Evolutionary conservation across 257 asterid species (phyloP).

Genomic region (Buddleja alternifolia): DNA sequence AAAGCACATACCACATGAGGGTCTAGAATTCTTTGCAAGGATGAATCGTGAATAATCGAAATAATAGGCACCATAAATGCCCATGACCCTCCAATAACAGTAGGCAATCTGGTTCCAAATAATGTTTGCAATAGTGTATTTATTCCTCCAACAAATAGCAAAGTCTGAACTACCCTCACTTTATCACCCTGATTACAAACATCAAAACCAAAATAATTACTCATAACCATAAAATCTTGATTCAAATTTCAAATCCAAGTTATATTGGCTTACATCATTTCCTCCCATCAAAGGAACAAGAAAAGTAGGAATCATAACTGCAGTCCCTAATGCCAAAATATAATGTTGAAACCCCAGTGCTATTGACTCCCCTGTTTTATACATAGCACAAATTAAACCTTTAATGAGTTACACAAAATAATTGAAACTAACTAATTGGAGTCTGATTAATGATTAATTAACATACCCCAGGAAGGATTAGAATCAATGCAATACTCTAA

Average conservation of each 20-base stretch:
- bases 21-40: constrained; percentile 68
- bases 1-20: constrained; percentile 62
- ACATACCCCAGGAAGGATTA: constrained; percentile 95
- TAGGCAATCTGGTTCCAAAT: constrained; percentile 91
- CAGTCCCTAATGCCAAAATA: constrained; percentile 85
- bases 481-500: constrained; percentile 98
- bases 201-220: constrained; percentile 3
- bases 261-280: constrained; percentile 58
- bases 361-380: constrained; percentile 76
- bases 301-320: constrained; percentile 94
- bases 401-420: too few species aligned
- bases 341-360: constrained; percentile 95
- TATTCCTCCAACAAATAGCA: constrained; percentile 87
- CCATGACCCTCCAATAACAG: constrained; percentile 97
- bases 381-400: not conserved
- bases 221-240: not conserved
- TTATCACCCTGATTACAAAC: constrained; percentile 66
- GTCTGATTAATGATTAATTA: not conserved
- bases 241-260: not conserved
- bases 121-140: constrained; percentile 86
- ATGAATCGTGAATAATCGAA: constrained; percentile 85
- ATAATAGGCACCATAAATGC: constrained; percentile 90
- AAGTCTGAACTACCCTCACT: constrained; percentile 89
- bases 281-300: constrained; percentile 99
- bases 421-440: not conserved